phyloP scores from a whole-genome alignment of 2,329 filamentous ascomycete species.

The Epichloe glyceriae region DNA sequence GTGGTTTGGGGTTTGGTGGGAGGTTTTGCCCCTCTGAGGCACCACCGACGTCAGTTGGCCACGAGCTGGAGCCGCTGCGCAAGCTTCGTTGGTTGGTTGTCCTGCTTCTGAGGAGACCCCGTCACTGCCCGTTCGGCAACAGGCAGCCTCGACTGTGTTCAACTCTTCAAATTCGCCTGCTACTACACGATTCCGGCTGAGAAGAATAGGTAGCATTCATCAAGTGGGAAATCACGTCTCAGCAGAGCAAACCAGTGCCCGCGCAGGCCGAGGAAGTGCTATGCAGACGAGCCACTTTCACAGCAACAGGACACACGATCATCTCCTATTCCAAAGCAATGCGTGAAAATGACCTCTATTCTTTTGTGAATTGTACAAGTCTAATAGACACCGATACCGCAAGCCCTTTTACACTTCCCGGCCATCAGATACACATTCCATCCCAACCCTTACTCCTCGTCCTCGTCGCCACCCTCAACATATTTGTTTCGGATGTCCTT shows the following conservation, averaged over 20 bases:
- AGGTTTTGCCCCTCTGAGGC: background rate
- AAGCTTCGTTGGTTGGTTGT: background rate
- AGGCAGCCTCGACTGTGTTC: conserved; percentile 2
- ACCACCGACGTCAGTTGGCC: conserved; percentile 3
- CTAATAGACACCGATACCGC: conserved; percentile 13
- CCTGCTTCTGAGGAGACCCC: conserved; percentile 9
- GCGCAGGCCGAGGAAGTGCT: background rate
- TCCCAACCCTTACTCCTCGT: conserved; percentile 32
- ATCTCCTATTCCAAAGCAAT: background rate
- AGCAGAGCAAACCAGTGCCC: background rate
- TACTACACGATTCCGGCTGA: background rate
- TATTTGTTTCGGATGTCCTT: conserved; percentile 96
- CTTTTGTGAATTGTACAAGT: conserved; percentile 21
- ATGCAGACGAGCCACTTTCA: background rate
- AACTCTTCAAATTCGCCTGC: background rate
- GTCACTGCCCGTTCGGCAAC: background rate
- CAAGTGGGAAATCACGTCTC: background rate
- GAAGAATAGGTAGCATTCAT: background rate
- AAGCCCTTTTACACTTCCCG: conserved; percentile 9
- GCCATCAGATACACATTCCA: background rate
- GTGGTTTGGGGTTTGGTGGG: background rate
- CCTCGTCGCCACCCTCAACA: conserved; percentile 55
- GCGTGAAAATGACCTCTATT: conserved; percentile 13
- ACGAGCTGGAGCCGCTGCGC: conserved; percentile 1
- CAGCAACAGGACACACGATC: background rate